Evolutionary conservation across 352 stramenopile species (phyloP), one percentile per base, ranked within the genome.

Genomic region (Thalassiosira ordinaria): DNA sequence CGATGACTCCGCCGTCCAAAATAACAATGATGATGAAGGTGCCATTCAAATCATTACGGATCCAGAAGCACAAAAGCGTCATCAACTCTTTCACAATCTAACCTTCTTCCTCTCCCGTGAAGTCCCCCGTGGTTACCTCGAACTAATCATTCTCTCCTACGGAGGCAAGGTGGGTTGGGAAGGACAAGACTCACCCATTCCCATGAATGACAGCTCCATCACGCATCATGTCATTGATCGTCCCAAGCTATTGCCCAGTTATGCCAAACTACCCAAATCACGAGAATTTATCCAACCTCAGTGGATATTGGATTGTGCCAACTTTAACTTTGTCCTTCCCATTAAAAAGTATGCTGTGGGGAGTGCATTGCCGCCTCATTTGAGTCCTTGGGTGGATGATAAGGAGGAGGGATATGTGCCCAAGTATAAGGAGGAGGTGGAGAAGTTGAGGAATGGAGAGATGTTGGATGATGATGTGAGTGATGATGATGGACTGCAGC

Each of bases 271-370:
- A 37, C 82, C 80, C 4, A 91, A 92, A 57, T 91, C 84, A 11
- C 92, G 96, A 78, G 97, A 99, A 87, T 99, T 97, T 76, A 92
- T 99, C 47, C 98, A 99, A 91, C 98, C 98, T 35, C 98, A 99
- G 86, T 99, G 98, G 98, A 91, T 99, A 24, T 97, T 99, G 59
- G 98, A 99, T 91, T 97, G 92, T 29, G 91, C 98, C 29, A 99
- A 99, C 89, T 98, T 98, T 68, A 91, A 95, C 37, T 93, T 99
- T 46, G 52, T 98, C 33, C 81, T 99, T 52, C 97, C 97, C 1
- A 86, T 98, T 29, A 85, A 92, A 14, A 94, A 93, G 41, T 99
- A 99, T 85, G 89, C 89, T 29, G 95, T 97, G n/a, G 97, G 97
- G 18, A 91, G 85, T 1, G 86, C 92, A 22, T 91, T 99, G 61